Conservation (phyloP, 176 grass and related monocot species). For the Carex scoparia region DNA sequence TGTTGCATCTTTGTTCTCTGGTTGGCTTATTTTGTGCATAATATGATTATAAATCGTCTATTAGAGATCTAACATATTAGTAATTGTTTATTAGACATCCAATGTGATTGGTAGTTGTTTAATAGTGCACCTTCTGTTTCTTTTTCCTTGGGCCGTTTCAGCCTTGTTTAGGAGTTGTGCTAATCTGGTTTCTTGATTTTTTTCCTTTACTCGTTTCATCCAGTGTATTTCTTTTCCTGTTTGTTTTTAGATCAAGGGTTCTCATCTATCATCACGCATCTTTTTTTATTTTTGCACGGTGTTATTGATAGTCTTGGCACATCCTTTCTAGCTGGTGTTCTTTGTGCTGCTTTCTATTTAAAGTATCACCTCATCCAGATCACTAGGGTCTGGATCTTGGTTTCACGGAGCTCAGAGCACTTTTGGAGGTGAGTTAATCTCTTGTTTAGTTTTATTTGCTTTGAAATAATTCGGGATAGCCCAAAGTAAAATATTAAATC, state of each 20-base stretch:
- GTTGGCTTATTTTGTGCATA: neutral
- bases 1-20: neutral
- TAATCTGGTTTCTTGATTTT: neutral
- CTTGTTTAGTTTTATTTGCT: neutral
- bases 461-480: neutral
- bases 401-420: neutral
- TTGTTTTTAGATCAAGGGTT: neutral
- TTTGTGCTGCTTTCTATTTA: neutral
- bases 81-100: neutral
- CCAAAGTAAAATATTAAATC: neutral
- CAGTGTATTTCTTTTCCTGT: neutral
- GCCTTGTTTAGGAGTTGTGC: neutral
- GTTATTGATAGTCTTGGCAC: neutral
- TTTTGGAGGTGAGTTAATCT: neutral
- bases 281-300: neutral
- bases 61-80: neutral
- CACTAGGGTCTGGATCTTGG: neutral
- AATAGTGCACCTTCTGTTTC: neutral
- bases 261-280: neutral
- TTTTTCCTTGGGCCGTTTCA: neutral
- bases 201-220: neutral
- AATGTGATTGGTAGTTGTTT: neutral
- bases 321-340: neutral
- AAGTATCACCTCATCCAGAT: neutral
- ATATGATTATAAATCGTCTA: neutral